These are phyloP conservation scores for Linum tenue DNA, from an alignment of 345 rosid species.

Conservation along the genomic window DNA sequence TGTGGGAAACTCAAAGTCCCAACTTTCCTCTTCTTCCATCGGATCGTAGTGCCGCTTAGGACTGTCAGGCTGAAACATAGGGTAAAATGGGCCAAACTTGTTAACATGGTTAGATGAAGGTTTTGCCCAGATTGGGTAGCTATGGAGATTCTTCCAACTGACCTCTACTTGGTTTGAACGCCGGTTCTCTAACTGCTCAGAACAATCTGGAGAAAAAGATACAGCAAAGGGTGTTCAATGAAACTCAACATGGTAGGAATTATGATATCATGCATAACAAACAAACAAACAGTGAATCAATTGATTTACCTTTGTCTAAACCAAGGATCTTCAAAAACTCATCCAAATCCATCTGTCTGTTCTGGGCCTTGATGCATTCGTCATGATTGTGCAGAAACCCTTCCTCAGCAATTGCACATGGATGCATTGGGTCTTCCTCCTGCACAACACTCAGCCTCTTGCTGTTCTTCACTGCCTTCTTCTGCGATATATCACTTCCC, in stretches of 20 bases:
- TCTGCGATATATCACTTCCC: background rate
- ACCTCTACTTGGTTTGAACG: background rate
- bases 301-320: background rate
- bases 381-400: slow-evolving; percentile 5
- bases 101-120: too few relatives aligned
- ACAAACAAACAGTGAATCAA: background rate
- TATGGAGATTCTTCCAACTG: background rate
- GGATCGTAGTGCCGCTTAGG: background rate
- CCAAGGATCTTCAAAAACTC: background rate
- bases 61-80: background rate
- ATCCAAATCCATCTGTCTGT: background rate
- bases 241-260: background rate
- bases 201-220: background rate
- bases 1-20: background rate
- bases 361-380: background rate
- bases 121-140: background rate
- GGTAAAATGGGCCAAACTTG: background rate
- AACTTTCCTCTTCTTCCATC: background rate
- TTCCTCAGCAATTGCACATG: background rate
- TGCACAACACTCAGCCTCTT: background rate
- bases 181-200: background rate
- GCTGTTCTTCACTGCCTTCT: background rate
- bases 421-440: background rate
- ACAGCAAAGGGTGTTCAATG: background rate
- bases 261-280: background rate